phyloP scores from a whole-genome alignment of 1,284 basidiomycete species.

The Moesziomyces sp. region DNA sequence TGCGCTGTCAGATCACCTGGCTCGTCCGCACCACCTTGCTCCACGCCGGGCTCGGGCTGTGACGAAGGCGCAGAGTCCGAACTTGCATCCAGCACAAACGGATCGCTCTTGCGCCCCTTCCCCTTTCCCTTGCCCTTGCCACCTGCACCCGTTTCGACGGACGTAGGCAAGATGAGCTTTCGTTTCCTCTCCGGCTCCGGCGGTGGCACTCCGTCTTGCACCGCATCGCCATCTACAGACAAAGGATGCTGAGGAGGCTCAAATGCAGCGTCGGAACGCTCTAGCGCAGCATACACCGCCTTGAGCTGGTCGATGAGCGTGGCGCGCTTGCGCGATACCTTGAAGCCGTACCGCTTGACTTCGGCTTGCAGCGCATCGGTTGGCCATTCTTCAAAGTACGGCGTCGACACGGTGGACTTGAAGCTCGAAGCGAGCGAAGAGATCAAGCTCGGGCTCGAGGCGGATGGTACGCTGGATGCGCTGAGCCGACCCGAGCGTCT shows the following conservation, averaged over 20 bases:
- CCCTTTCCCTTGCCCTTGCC: conserved; percentile 5
- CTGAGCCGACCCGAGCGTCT: conserved; percentile 15
- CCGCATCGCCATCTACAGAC: not conserved
- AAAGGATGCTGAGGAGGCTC: not conserved
- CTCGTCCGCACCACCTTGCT: not conserved
- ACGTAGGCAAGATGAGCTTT: conserved; percentile 11
- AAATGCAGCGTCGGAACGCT: conserved; percentile 1
- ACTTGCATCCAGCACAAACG: conserved; percentile 22
- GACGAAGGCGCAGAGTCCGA: conserved; percentile 13
- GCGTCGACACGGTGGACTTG: not conserved
- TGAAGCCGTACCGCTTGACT: conserved; percentile 46
- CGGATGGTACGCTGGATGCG: not conserved
- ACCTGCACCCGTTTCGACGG: not conserved
- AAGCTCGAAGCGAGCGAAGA: not conserved
- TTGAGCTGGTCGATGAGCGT: conserved; percentile 40
- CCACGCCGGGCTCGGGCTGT: not conserved
- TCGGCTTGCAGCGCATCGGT: conserved; percentile 22
- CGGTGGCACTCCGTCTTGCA: not conserved
- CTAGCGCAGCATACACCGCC: conserved; percentile 28
- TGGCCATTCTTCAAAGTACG: conserved; percentile 33
- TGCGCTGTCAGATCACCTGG: conserved; percentile 24
- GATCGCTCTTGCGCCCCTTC: conserved; percentile 37
- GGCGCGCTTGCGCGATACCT: conserved; percentile 21
- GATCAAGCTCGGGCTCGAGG: not conserved
- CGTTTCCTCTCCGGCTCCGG: not conserved